Conservation (phyloP, 345 rosid genomes). For the Alliaria petiolata region DNA sequence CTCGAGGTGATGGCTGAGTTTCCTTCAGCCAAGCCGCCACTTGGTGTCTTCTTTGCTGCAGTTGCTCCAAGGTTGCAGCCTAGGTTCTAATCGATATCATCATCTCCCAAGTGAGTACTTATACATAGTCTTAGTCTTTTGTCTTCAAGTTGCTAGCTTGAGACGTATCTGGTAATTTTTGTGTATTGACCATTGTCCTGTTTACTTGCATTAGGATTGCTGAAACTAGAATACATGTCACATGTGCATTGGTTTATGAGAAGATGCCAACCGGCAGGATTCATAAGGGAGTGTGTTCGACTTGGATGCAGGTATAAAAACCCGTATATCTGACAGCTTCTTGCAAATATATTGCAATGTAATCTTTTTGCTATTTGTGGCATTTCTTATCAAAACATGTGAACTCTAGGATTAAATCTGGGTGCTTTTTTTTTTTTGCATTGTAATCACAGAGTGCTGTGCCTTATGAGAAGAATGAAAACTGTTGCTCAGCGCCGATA, state of each 20-base stretch:
- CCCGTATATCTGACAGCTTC: conserved; percentile 1
- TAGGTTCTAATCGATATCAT: conserved; percentile 94
- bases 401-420: neutral
- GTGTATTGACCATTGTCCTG: neutral
- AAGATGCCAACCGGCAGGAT: conserved; percentile 78
- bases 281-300: conserved; percentile 93
- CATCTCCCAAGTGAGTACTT: conserved; percentile 75
- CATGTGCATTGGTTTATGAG: conserved; percentile 93
- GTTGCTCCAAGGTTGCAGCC: conserved; percentile 94
- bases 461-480: conserved; percentile 57
- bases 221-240: conserved; percentile 80
- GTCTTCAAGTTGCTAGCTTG: neutral
- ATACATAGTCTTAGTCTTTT: neutral
- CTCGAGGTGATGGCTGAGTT: conserved; percentile 96
- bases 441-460: conserved; percentile 51
- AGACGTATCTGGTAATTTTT: neutral
- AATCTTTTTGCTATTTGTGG: neutral
- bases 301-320: conserved; percentile 86
- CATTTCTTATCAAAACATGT: neutral
- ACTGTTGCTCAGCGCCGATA: conserved; percentile 84
- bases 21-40: conserved; percentile 88
- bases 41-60: conserved; percentile 96
- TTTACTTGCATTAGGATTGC: conserved; percentile 52
- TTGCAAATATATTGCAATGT: neutral
- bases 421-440: neutral